Evolutionary conservation across 176 grass and related monocot genomes (phyloP).

Genomic region (Lolium rigidum): DNA sequence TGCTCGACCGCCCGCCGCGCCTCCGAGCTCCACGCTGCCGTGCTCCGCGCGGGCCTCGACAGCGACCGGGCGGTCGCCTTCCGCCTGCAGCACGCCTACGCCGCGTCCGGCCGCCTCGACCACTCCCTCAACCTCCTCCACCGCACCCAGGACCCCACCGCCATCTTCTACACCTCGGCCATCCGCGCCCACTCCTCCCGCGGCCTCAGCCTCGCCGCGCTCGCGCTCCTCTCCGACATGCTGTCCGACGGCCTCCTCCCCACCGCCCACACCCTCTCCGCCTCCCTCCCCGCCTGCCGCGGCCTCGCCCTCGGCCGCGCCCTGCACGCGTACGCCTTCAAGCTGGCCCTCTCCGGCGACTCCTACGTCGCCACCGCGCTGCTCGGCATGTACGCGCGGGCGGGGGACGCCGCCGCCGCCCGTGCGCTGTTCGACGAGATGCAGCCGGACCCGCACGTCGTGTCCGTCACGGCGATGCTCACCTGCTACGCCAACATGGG

Average conservation of each 20-base stretch:
- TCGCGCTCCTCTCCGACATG: constrained; percentile 84
- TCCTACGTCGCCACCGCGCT: constrained; percentile 83
- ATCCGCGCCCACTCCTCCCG: constrained; percentile 78
- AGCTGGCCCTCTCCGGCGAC: constrained; percentile 59
- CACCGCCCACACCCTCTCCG: constrained; percentile 72
- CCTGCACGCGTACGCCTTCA: constrained; percentile 80
- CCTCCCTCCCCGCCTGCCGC: constrained; percentile 70
- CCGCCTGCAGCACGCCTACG: constrained; percentile 80
- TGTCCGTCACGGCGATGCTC: constrained; percentile 88
- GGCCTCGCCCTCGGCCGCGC: constrained; percentile 55
- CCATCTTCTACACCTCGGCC: constrained; percentile 78
- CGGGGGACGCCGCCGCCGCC: constrained; percentile 61
- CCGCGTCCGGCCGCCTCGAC: constrained; percentile 58
- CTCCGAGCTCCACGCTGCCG: constrained; percentile 72
- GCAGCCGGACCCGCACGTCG: constrained; percentile 58
- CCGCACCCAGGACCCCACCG: constrained; percentile 53
- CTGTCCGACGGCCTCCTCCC: constrained; percentile 55
- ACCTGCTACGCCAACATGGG: constrained; percentile 82
- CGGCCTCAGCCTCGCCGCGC: constrained; percentile 57
- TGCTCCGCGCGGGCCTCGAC: constrained; percentile 57
- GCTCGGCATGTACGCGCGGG: constrained; percentile 90
- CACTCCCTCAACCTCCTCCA: constrained; percentile 63
- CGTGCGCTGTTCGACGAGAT: constrained; percentile 79
- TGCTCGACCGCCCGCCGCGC: constrained; percentile 52
- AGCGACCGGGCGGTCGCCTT: constrained; percentile 63